Percentiles rank a stretch among this genome's conserved stretches.
phyloP scores from a whole-genome alignment of 257 asterid genomes.

The Verbena officinalis region DNA sequence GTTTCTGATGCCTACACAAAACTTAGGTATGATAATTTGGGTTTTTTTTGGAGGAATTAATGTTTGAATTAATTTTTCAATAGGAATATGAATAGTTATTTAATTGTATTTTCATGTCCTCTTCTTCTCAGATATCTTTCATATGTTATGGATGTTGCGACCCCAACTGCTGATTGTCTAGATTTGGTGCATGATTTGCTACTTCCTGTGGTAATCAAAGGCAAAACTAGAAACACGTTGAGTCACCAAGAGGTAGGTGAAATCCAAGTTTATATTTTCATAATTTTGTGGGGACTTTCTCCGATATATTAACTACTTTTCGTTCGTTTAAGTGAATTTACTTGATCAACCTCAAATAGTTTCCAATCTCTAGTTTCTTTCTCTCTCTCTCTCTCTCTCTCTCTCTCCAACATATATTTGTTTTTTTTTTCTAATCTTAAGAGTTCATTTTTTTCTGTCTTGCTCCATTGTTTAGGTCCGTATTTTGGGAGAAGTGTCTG shows the following conservation, averaged over 20 bases:
- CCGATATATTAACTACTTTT: no score
- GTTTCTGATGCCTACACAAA: conserved; percentile 91
- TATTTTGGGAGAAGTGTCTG: conserved; percentile 83
- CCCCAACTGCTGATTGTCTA: conserved; percentile 93
- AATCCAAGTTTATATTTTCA: conserved; percentile 19
- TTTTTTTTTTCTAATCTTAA: no score
- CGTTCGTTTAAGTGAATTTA: no score
- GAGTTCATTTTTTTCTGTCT: no score
- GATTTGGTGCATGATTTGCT: conserved; percentile 77
- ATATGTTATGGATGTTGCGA: conserved; percentile 95
- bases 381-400: no score
- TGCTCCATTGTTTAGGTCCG: no score
- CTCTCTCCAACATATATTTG: no score
- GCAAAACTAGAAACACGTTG: conserved; percentile 58
- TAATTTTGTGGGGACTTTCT: not conserved
- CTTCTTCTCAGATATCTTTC: conserved; percentile 75
- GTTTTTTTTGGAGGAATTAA: conserved; percentile 6
- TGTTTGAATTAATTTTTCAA: conserved; percentile 2
- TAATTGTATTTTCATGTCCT: conserved; percentile 1
- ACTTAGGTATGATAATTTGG: conserved; percentile 56
- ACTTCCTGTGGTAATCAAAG: conserved; percentile 71
- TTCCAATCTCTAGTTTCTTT: no score
- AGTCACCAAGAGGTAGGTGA: conserved; percentile 94
- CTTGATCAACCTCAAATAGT: no score
- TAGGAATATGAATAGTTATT: not conserved